Base-by-base conservation (phyloP, 2,329 filamentous ascomycete species). In the Fusarium goolgardi region DNA sequence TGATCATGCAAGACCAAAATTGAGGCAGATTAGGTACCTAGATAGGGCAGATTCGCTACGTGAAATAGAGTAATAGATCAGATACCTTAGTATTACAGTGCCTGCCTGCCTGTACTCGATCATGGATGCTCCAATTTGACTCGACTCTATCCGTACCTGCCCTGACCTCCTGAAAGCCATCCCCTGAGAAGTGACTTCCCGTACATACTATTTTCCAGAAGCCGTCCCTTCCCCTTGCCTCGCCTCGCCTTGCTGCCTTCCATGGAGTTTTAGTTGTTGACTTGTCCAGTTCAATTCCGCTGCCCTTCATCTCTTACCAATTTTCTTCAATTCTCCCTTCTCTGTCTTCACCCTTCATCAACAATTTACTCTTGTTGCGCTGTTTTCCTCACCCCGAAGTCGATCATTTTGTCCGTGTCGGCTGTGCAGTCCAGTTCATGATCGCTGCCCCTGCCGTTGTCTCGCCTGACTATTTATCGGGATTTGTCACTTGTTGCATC, bases 141-240 rank as follows among this genome's bases (percentile, higher is more conserved):
- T 46, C 31, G 31, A 49, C 45, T 32, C 20, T 34, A 34, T 34
- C 16, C 32, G 16, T 34, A 34, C 46, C 46, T 50, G 32, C 32
- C 46, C 41, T 23, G 43, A 61, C 65, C 65, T 69, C 61, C 65
- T 69, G 65, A 68, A 59, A 46, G 59, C 43, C 32, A 39, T 69
- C 66, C 66, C 66, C 66, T 69, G 66, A 69, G 52, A 15, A 16
- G 52, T 21, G 47, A 49, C 53, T 49, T 43, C 51, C 37, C 59
- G 65, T 68, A 65, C 64, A 66, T 69, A 69, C 65, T 68, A 66
- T 69, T 68, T 69, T 69, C 65, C 65, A 57, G 65, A 37, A 65
- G 44, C 61, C 56, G 34, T 59, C 44, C 64, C 59, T 46, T 37
- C 41, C 39, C 51, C 43, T 45, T 44, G 41, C 46, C 32, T 50